Conservation (phyloP, 108 stramenopile genomes). For the Cyclostephanos tholiformis region DNA sequence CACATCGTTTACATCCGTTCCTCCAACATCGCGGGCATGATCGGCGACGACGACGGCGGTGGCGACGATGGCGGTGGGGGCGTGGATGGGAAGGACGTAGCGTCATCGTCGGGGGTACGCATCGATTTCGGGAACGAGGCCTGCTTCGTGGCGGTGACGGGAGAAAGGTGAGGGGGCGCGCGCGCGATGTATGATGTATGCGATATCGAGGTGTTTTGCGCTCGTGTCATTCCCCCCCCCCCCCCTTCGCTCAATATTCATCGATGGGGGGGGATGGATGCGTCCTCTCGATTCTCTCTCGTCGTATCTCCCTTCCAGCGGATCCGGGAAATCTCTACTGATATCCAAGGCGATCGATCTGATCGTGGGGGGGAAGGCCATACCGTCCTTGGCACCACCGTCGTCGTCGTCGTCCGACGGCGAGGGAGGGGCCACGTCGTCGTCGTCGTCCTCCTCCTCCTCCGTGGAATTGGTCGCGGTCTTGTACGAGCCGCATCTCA, state of each 20-base stretch:
- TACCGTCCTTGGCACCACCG: conserved; percentile 37
- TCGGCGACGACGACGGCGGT: conserved; percentile 16
- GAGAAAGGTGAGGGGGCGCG: conserved; percentile 16
- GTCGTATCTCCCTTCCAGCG: conserved; percentile 35
- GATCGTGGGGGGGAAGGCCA: conserved; percentile 66
- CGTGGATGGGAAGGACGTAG: no score
- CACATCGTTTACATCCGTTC: conserved; percentile 44
- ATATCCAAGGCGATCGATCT: conserved; percentile 68
- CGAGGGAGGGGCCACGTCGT: neutral
- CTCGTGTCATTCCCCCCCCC: no score
- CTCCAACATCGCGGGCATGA: conserved; percentile 44
- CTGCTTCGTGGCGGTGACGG: conserved; percentile 39
- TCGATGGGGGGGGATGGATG: no score
- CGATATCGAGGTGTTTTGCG: no score
- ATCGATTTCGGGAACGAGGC: conserved; percentile 29
- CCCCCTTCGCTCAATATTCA: no score
- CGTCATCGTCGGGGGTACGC: conserved; percentile 2
- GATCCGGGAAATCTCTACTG: conserved; percentile 70
- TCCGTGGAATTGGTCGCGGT: conserved; percentile 47
- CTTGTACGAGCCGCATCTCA: conserved; percentile 55
- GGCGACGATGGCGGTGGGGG: no score
- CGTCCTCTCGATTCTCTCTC: no score
- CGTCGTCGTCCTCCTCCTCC: no score
- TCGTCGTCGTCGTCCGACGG: neutral
- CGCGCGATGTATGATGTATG: no score